A percentile compares a stretch with the other conserved stretches of the same genome.
phyloP scores from a whole-genome alignment of 106 monocot species.

The Acorus gramineus region DNA sequence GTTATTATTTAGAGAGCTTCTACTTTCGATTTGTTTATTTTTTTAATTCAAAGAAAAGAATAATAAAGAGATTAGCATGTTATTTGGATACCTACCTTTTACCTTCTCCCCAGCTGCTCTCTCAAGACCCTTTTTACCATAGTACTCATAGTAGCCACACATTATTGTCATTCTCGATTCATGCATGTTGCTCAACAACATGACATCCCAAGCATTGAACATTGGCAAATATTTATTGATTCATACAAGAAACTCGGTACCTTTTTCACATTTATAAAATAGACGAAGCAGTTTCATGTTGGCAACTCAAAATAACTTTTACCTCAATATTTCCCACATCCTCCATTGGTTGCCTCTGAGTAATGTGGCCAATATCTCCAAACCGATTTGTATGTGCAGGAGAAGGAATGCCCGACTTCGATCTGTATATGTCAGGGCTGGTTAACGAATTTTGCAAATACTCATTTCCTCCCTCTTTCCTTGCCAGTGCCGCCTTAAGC shows the following conservation, averaged over 20 bases:
- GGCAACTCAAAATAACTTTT: background rate
- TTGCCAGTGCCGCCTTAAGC: conserved; percentile 67
- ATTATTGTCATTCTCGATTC: too few relatives aligned
- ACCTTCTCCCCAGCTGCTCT: too few relatives aligned
- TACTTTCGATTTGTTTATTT: too few relatives aligned
- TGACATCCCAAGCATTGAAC: too few relatives aligned
- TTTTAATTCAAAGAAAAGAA: too few relatives aligned
- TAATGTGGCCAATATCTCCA: background rate
- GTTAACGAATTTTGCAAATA: conserved; percentile 13
- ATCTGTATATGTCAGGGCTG: conserved; percentile 30
- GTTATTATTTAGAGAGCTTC: too few relatives aligned
- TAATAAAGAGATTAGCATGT: too few relatives aligned
- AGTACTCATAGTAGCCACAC: too few relatives aligned
- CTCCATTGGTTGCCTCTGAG: conserved; percentile 43
- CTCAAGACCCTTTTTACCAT: too few relatives aligned
- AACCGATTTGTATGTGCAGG: conserved; percentile 19
- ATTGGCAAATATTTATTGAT: background rate
- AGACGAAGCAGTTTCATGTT: too few relatives aligned
- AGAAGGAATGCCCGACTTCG: conserved; percentile 29
- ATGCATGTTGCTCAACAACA: too few relatives aligned
- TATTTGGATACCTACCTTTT: too few relatives aligned
- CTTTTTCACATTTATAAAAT: background rate
- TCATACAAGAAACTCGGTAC: background rate
- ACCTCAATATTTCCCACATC: conserved; percentile 82
- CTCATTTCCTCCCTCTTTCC: conserved; percentile 45